Evolutionary conservation across 208 protist genomes (phyloP).

Genomic region (Strigomonas culicis): DNA sequence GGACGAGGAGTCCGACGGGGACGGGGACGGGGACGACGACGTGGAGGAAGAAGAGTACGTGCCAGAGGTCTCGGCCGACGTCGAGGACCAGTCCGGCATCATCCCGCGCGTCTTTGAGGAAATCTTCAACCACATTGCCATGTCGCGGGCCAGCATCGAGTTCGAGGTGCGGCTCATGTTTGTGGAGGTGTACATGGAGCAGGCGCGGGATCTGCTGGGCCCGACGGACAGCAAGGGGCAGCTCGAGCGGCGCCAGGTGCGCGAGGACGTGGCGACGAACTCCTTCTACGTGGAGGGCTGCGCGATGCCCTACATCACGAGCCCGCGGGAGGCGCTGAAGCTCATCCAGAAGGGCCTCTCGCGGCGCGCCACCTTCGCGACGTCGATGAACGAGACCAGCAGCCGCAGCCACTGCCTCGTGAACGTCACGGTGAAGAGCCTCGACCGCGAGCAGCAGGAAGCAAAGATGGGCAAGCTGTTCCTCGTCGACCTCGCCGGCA

Average conservation of each 20-base stretch:
- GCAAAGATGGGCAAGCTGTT: conserved; percentile 85
- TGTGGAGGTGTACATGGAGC: conserved; percentile 98
- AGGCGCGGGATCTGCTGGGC: conserved; percentile 92
- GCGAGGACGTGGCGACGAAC: conserved; percentile 57
- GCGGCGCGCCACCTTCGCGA: conserved; percentile 79
- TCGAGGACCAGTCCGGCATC: conserved; percentile 59
- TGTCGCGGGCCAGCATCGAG: conserved; percentile 58
- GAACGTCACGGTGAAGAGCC: conserved; percentile 73
- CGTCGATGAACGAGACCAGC: conserved; percentile 82
- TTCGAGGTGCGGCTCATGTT: conserved; percentile 95
- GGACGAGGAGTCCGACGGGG: not conserved
- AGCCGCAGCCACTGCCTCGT: conserved; percentile 87
- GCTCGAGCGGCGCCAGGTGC: conserved; percentile 20
- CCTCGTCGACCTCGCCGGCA: conserved; percentile 89
- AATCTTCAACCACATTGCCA: conserved; percentile 86
- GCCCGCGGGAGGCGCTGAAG: conserved; percentile 79
- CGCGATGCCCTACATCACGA: conserved; percentile 79
- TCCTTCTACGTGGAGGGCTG: conserved; percentile 90
- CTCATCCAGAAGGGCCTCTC: conserved; percentile 70
- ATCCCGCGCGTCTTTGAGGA: conserved; percentile 91
- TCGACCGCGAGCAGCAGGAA: conserved; percentile 43
- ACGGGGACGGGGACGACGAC: not conserved
- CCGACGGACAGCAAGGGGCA: conserved; percentile 8
- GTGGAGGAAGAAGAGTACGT: not conserved
- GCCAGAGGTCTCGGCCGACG: not conserved